Evolutionary conservation across 257 asterid species (phyloP).

Genomic region (Penstemon barbatus): DNA sequence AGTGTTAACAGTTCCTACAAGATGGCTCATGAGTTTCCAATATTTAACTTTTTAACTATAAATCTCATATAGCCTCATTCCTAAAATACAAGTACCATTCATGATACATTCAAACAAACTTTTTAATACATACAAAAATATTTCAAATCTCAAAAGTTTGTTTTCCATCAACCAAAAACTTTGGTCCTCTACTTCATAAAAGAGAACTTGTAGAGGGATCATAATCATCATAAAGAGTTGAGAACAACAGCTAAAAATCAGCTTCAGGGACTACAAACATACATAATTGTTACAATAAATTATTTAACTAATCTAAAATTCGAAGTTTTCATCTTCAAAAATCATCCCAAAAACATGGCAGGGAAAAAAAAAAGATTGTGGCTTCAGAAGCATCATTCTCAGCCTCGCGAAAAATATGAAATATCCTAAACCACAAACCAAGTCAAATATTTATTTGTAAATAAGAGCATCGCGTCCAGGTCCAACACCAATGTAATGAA

Average conservation of each 20-base stretch:
- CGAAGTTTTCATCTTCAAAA: conserved; percentile 22
- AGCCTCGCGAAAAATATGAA: conserved; percentile 19
- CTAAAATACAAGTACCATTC: no score
- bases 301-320: conserved; percentile 2
- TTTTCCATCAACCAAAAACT: no score
- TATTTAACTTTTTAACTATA: no score
- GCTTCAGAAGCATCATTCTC: conserved; percentile 15
- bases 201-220: not conserved
- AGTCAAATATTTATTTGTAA: conserved; percentile 56
- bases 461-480: conserved; percentile 98
- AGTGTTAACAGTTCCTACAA: no score
- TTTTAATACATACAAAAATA: no score
- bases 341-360: conserved; percentile 28
- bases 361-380: conserved; percentile 4
- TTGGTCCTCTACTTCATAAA: not conserved
- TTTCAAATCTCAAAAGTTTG: no score
- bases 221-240: not conserved
- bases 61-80: no score
- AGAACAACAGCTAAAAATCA: not conserved
- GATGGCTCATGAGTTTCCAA: no score
- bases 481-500: conserved; percentile 92
- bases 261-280: conserved; percentile 4
- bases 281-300: not conserved
- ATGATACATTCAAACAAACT: no score
- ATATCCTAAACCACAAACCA: not conserved